Base-by-base conservation (phyloP, 495 filamentous ascomycete genomes). In the Parachaetomium inaequale region DNA sequence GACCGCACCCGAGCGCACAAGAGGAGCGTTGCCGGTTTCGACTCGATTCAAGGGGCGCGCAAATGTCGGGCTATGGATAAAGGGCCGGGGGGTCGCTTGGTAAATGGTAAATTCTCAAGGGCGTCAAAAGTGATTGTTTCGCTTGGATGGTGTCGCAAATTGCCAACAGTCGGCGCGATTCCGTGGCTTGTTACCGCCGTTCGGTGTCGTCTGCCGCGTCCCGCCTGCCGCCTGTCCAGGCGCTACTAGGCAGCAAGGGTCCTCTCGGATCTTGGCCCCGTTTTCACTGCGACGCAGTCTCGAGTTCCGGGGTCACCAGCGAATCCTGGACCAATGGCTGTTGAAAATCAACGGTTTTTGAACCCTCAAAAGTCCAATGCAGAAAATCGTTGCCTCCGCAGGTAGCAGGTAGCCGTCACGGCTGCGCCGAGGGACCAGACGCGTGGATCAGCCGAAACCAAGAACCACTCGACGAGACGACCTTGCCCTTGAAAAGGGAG, bases 211-310 rank as follows among this genome's bases (percentile, higher is more conserved):
- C 14, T 2, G 34, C 31, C 55, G 42, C 28, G 19, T 15, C 23
- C 26, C 40, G 56, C 21, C 14, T 52, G 47, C 49, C 7, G 38
- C 10, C 23, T 34, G 38, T n/a, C 32, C 32, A 36, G 47, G 50
- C 58, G 58, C 58, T 45, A 61, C 58, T 45, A 61, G 58, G 58
- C 50, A 61, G 40, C 58, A 61, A 55, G 58, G 58, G 50, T 61
- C 58, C 36, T 46, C 38, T 23, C 17, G 7, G 40, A 12, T 21
- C 58, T 34, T 17, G n/a, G 38, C 17, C 50, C 58, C 50, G 58
- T 61, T 54, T 55, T 32, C 14, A 38, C 10, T 55, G 28, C 58
- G 2, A 53, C 58, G 19, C 26, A 32, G 29, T 11, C 7, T 34
- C 11, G 4, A n/a, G 32, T 25, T 38, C 32, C 32, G 8, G 32